Base-by-base conservation (phyloP, 2,329 filamentous ascomycete genomes). In the Penicillium sp. region DNA sequence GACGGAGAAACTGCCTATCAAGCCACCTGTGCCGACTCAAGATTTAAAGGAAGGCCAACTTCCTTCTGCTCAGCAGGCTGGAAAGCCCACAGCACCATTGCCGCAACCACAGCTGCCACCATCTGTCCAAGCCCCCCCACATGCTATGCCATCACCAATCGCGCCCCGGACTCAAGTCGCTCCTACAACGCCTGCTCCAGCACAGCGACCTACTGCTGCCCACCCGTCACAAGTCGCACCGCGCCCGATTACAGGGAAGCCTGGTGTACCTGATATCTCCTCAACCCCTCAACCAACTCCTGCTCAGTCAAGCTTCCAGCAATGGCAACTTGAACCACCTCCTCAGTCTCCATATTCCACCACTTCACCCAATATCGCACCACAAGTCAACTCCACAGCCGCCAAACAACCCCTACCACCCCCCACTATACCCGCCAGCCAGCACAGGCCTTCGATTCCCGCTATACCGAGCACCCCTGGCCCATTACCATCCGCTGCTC, bases 321-420 rank as follows among this genome's bases (percentile, higher is more conserved):
- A 75, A 60, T 75, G 73, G 73, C 63, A 72, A 29, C 62, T 73
- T 8, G 70, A 74, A 50, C 63, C 63, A 52, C 59, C 66, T 33
- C 68, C 69, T 33, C 70, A 72, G 47, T 70, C 70, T 11, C 67
- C 70, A 46, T 68, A 69, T 37, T 59, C 68, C 14, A 60, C 64
- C 24, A 48, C 62, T 22, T 63, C 67, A 44, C 63, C 70, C 19
- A 57, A 65, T 24, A 53, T 61, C 56, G 50, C 53, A 50, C 41
- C 66, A 55, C 57, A 66, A 51, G 16, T 61, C 43, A 59, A 44
- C 10, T 55, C 63, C 5, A 44, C 56, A n/a, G 46, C 54, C 52
- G 31, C 57, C 11, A 66, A 63, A 39, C 68, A 55, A 50, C 58
- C 66, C 47, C 35, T 63, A 37, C 64, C 60, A 33, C 50, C 58